Conservation (phyloP, 106 monocot genomes). For the Triglochin maritima region DNA sequence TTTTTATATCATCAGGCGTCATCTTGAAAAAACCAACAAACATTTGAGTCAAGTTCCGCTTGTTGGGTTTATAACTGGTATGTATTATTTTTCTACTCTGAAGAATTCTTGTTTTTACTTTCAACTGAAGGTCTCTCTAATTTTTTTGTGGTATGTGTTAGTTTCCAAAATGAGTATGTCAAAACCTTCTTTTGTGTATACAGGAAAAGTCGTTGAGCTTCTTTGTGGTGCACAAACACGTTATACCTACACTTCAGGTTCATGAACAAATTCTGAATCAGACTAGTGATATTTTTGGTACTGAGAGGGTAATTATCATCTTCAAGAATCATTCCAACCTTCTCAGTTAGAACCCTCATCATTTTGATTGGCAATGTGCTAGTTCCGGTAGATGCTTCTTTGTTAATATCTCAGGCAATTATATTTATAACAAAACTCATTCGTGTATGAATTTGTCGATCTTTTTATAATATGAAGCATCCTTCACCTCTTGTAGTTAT, state of each 20-base stretch:
- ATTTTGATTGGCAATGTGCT: too few species aligned
- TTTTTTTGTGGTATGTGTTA: background rate
- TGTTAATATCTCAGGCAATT: too few species aligned
- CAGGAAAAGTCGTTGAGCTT: conserved; percentile 82
- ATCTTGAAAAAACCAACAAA: conserved; percentile 47
- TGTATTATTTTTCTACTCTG: background rate
- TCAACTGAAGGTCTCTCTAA: background rate
- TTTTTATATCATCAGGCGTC: conserved; percentile 34
- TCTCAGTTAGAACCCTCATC: too few species aligned
- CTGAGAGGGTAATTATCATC: too few species aligned
- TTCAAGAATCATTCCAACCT: too few species aligned
- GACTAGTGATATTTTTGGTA: background rate
- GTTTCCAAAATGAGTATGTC: background rate
- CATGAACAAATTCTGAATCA: conserved; percentile 18
- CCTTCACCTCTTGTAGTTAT: too few species aligned
- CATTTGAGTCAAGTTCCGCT: conserved; percentile 48
- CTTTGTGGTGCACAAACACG: conserved; percentile 78
- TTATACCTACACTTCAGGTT: conserved; percentile 91
- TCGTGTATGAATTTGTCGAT: too few species aligned
- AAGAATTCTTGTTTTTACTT: background rate
- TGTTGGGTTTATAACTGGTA: conserved; percentile 71
- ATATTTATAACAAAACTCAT: too few species aligned
- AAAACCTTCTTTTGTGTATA: conserved; percentile 12
- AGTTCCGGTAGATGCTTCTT: too few species aligned
- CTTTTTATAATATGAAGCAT: too few species aligned